Evolutionary conservation across 352 stramenopile species (phyloP).

Genomic region (Plasmopara muralis): DNA sequence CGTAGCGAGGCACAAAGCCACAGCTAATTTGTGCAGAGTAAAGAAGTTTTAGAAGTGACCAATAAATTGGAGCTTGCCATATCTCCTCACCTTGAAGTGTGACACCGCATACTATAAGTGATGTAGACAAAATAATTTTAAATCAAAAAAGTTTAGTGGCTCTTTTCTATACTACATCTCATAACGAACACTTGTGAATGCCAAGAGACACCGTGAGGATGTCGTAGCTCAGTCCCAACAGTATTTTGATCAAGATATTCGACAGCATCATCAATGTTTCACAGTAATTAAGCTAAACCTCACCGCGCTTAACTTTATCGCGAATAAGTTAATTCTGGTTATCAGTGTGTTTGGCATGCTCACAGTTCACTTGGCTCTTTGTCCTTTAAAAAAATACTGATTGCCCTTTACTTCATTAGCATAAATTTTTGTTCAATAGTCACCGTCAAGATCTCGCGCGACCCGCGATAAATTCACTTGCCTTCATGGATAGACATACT

Average conservation of each 20-base stretch:
- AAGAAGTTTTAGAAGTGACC: neutral
- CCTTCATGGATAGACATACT: too few species aligned
- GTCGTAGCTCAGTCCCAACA: neutral
- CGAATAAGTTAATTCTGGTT: neutral
- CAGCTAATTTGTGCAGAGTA: neutral
- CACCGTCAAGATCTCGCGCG: too few species aligned
- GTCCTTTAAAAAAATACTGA: neutral
- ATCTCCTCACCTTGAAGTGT: too few species aligned
- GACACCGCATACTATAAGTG: neutral
- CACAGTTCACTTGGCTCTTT: neutral
- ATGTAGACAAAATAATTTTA: neutral
- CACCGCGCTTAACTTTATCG: neutral
- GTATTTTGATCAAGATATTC: neutral
- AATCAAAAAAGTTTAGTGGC: neutral
- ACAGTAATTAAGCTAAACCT: neutral
- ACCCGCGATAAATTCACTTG: too few species aligned
- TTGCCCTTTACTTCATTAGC: neutral
- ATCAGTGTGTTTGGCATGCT: neutral
- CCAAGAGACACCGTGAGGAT: neutral
- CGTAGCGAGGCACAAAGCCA: too few species aligned
- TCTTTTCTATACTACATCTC: neutral
- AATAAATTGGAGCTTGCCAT: neutral
- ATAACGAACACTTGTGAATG: neutral
- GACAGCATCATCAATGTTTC: neutral
- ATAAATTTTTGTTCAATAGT: too few species aligned